Percentiles rank a stretch among this genome's conserved stretches.
Evolutionary conservation across 768 basidiomycete species (phyloP).

Genomic region (Boletus speciosus): DNA sequence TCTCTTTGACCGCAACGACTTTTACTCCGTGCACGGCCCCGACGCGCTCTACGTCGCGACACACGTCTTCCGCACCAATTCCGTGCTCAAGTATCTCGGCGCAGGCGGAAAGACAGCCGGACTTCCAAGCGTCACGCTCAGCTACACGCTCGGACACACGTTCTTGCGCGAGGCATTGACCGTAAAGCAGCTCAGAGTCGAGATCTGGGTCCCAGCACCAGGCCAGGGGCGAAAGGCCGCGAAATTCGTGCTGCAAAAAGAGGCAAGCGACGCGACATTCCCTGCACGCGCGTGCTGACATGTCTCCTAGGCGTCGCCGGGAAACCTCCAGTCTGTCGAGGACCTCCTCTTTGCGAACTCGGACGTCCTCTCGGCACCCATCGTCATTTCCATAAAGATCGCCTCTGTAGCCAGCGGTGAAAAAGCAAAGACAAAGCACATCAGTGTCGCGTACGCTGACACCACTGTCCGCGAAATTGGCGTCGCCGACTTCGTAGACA

Average conservation of each 20-base stretch:
- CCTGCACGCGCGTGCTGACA: neutral
- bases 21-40: constrained; percentile 82
- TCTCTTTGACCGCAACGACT: constrained; percentile 82
- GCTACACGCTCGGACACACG: constrained; percentile 68
- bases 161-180: constrained; percentile 90
- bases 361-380: constrained; percentile 79
- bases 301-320: constrained; percentile 62
- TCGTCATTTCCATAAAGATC: constrained; percentile 86
- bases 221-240: constrained; percentile 70
- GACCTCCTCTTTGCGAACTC: constrained; percentile 81
- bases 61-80: constrained; percentile 81
- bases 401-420: constrained; percentile 48
- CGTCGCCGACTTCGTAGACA: constrained; percentile 88
- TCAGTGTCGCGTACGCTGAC: constrained; percentile 92
- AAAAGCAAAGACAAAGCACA: constrained; percentile 61
- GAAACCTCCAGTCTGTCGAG: constrained; percentile 70
- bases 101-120: constrained; percentile 52
- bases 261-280: constrained; percentile 42
- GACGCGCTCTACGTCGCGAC: constrained; percentile 88
- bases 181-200: constrained; percentile 81
- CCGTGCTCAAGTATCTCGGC: constrained; percentile 91
- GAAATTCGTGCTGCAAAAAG: constrained; percentile 78
- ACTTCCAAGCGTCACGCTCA: constrained; percentile 77
- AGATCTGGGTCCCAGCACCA: constrained; percentile 81
- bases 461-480: constrained; percentile 83